Evolutionary conservation across 371 early-diverging fungal species (phyloP), one percentile per base, ranked within the genome.

Genomic region (Apophysomyces sp.): DNA sequence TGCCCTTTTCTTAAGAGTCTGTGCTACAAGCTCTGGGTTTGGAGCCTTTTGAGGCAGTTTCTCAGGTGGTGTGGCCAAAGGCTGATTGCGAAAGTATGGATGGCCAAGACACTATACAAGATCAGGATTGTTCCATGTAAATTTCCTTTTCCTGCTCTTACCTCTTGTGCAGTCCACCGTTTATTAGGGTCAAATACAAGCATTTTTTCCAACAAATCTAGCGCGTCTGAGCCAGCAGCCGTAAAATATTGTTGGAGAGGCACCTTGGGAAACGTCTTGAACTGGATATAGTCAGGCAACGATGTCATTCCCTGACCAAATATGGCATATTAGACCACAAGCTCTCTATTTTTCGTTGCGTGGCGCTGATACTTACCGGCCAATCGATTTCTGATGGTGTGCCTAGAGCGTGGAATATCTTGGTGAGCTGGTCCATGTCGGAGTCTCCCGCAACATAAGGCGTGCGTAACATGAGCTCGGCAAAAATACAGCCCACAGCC

Each of bases 401-500:
- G 24, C 99, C 99, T 36, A 98, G 75, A 0, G 98, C 99, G 60
- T 86, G 82, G 75, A 97, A 98, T 34, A 98, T 99, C 8, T 90
- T 90, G 13, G 94, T 90, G 18, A 99, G 76, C 71, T 99, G 99
- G 36, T 91, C 94, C 63, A 99, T 78, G 65, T 99, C 99, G 0
- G 94, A 85, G 24, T 94, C 92, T 6, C 95, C 98, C 1, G 99
- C 92, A 30, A 99, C 79, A 67, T 94, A 96, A 0, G 99, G 99
- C 13, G 92, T 90, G 28, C 99, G 86, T 64, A 99, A 78, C 86
- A 99, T 88, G 37, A 99, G 88, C 64, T 99, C 99, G 1, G 99
- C 99, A 89, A 99, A 98, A 34, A 99, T 94, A 74, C 99, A 99
- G 16, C 99, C 99, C 12, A 97, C 89, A 0, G 99, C 91, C 99